phyloP scores from a whole-genome alignment of 192 early-diverging fungal genomes.

The Rhizoclosmatium sp. region DNA sequence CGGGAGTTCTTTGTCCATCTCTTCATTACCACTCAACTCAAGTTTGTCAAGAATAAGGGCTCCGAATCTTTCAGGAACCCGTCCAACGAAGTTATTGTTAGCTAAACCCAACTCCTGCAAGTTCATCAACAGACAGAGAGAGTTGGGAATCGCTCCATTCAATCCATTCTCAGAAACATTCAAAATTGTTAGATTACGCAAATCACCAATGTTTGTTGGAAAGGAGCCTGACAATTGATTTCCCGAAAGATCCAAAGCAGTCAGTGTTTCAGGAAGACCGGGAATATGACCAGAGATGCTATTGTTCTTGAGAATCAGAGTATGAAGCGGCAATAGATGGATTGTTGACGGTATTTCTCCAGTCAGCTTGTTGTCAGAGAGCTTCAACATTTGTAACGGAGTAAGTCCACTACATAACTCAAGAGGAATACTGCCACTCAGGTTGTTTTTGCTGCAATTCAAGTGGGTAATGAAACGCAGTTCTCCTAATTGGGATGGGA shows the following conservation, averaged over 20 bases:
- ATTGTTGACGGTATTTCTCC: not conserved
- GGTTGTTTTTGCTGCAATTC: not conserved
- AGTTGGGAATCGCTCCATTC: not conserved
- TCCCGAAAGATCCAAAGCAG: not conserved
- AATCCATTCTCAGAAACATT: not conserved
- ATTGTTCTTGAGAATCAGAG: not conserved
- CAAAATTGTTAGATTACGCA: not conserved
- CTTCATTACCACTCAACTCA: not conserved
- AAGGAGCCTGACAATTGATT: not conserved
- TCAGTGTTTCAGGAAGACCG: not conserved
- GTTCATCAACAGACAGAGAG: not conserved
- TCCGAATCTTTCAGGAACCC: not conserved
- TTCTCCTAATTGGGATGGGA: not conserved
- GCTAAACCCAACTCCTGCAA: not conserved
- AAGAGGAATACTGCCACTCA: not conserved
- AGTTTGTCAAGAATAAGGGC: not conserved
- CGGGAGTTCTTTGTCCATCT: not conserved
- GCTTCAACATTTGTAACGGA: not conserved
- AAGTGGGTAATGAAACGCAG: not conserved
- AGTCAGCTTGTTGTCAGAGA: not conserved
- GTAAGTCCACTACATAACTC: not conserved
- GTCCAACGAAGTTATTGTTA: not conserved
- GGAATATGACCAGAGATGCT: not conserved
- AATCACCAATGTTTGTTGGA: not conserved
- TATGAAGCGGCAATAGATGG: not conserved